Evolutionary conservation across 2,329 filamentous ascomycete species (phyloP).

Genomic region (Nothophoma quercina): DNA sequence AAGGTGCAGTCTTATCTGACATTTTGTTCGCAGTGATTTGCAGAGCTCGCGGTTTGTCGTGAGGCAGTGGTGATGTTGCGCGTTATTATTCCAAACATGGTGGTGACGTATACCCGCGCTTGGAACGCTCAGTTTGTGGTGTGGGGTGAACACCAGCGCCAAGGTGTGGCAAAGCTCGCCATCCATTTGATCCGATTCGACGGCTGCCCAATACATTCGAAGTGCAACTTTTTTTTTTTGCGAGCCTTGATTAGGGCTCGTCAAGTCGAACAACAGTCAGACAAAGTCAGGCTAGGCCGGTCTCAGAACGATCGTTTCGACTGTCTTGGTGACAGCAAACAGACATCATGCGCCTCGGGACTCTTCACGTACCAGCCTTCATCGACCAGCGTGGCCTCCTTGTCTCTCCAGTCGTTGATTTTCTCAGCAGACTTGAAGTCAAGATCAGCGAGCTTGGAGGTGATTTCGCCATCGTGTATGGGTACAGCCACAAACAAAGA

Average conservation of each 20-base stretch:
- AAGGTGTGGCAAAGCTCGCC: slow-evolving; percentile 10
- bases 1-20: slow-evolving; percentile 15
- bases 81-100: background rate
- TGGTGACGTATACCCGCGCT: slow-evolving; percentile 16
- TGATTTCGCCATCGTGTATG: slow-evolving; percentile 30
- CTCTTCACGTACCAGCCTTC: slow-evolving; percentile 50
- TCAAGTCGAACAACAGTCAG: background rate
- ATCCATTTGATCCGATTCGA: slow-evolving; percentile 12
- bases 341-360: slow-evolving; percentile 6
- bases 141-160: slow-evolving; percentile 14
- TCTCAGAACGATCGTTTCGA: background rate
- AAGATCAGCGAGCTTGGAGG: slow-evolving; percentile 55
- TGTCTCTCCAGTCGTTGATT: slow-evolving; percentile 50
- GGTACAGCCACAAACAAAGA: slow-evolving; percentile 52
- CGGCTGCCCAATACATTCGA: background rate
- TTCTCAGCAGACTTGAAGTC: slow-evolving; percentile 56
- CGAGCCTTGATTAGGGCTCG: background rate
- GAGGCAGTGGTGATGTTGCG: background rate
- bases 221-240: no score
- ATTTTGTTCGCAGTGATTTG: background rate
- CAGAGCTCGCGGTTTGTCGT: background rate
- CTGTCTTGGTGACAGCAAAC: slow-evolving; percentile 3
- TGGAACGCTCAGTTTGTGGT: slow-evolving; percentile 5
- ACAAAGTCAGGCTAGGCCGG: no score
- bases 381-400: slow-evolving; percentile 50